Evolutionary conservation across 495 filamentous ascomycete species (phyloP).

Genomic region (Talaromyces stipitatus): DNA sequence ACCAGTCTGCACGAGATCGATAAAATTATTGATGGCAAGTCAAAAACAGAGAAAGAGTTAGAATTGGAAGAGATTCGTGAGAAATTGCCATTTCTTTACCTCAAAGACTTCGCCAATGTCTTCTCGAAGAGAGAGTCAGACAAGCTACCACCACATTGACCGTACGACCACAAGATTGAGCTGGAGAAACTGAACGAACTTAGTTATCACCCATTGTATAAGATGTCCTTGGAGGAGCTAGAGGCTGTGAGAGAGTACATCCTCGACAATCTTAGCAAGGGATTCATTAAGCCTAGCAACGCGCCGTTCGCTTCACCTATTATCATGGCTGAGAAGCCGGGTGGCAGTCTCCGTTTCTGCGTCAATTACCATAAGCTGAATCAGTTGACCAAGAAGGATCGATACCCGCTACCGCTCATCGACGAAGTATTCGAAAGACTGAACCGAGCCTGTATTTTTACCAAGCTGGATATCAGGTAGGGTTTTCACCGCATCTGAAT

Average conservation of each 20-base stretch:
- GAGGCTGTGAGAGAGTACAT: conserved; percentile 11
- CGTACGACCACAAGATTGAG: conserved; percentile 9
- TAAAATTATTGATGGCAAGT: not conserved
- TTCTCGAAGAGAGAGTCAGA: not conserved
- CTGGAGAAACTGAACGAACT: not conserved
- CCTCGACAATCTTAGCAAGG: conserved; percentile 12
- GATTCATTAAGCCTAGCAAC: conserved; percentile 13
- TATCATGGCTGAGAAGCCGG: conserved; percentile 26
- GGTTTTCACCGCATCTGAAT: conserved; percentile 31
- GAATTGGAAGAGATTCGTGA: not conserved
- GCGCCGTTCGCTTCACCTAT: conserved; percentile 18
- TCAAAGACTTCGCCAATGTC: not conserved
- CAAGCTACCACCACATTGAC: not conserved
- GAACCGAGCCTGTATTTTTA: conserved; percentile 26
- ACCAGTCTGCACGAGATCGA: conserved; percentile 1
- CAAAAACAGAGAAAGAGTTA: not conserved
- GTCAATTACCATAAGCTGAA: conserved; percentile 40
- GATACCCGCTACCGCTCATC: conserved; percentile 38
- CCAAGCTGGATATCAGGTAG: conserved; percentile 35
- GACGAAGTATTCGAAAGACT: conserved; percentile 31
- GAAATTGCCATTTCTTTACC: no score
- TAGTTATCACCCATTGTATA: conserved; percentile 14
- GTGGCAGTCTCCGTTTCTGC: conserved; percentile 30
- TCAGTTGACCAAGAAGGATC: conserved; percentile 30
- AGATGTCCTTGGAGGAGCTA: conserved; percentile 17